Evolutionary conservation across 306 rosid species (phyloP).

Genomic region (Crataegus laevigata): DNA sequence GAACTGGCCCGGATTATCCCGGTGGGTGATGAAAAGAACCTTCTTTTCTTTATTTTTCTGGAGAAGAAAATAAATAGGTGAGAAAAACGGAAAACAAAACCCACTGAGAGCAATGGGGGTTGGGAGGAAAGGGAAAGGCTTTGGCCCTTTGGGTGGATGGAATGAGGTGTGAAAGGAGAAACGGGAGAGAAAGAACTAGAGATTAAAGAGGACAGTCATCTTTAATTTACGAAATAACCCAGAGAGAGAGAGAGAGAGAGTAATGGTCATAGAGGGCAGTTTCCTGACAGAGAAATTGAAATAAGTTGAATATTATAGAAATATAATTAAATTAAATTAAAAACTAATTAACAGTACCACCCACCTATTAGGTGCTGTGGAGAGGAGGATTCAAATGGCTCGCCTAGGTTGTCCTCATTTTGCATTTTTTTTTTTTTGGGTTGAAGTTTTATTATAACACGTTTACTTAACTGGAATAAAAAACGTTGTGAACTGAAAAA

Average conservation of each 20-base stretch:
- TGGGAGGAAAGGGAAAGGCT: conserved; percentile 31
- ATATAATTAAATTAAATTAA: not conserved
- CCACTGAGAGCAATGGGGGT: conserved; percentile 30
- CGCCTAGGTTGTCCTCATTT: not conserved
- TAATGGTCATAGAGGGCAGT: conserved; percentile 20
- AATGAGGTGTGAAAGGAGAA: conserved; percentile 21
- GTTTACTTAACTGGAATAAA: no score
- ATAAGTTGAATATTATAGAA: not conserved
- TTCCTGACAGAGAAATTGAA: conserved; percentile 25
- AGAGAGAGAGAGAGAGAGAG: conserved; percentile 23
- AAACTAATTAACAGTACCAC: conserved; percentile 10
- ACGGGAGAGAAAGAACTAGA: conserved; percentile 17
- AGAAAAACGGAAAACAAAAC: conserved; percentile 29
- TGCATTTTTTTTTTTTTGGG: not conserved
- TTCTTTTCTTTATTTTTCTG: conserved; percentile 2
- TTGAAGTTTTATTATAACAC: not conserved
- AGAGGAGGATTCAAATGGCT: conserved; percentile 10
- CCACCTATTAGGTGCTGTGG: not conserved
- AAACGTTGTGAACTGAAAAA: no score
- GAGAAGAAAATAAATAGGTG: conserved; percentile 18
- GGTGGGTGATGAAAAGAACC: conserved; percentile 3
- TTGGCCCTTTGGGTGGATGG: conserved; percentile 52
- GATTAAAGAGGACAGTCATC: conserved; percentile 47
- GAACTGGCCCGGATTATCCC: conserved; percentile 5
- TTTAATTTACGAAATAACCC: conserved; percentile 53